Evolutionary conservation across 331 rosid species (phyloP), one percentile per base, ranked within the genome.

Genomic region (Saraca asoca): DNA sequence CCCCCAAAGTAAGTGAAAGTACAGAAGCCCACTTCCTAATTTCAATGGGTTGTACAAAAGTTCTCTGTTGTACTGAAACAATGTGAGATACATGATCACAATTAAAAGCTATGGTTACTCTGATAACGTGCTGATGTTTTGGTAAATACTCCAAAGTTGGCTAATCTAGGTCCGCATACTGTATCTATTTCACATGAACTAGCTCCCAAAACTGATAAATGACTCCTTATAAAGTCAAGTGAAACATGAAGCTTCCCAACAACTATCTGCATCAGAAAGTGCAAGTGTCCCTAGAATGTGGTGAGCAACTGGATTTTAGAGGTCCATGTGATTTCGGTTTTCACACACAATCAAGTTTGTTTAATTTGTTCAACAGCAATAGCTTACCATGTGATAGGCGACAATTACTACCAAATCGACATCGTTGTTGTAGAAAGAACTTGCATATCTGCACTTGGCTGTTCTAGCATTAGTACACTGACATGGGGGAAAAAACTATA

Each of bases 331-430:
- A 7, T 2, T 39, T 8, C 0, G 8, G 43, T 7, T 39, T 39
- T 39, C 43, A 39, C 43, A 8, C 11, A 39, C 43, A 39, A 1
- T 68, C 49, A 64, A 51, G 38, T 68, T 37, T 38, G 68, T 64
- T 68, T 48, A 58, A 45, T 64, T 72, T 68, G 56, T 35, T 72
- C 54, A 68, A 68, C 68, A 59, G 52, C 37, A 64, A 64, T 29
- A 66, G 87, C 89, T 82, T 93, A 93, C 98, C 98, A 86, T 90
- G 98, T 58, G 97, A 93, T 79, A 77, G 83, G 78, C 98, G 96
- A 82, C 98, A 93, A 78, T 74, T 83, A 75, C 80, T 63, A 76
- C 95, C 96, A 84, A 90, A 93, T 59, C 97, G 91, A 82, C 97
- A 93, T 66, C 98, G 78, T 78, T 86, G 95, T 78, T 90, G 94